Evolutionary conservation across 495 filamentous ascomycete genomes (phyloP).

Genomic region (Lasiosphaeria hispida): DNA sequence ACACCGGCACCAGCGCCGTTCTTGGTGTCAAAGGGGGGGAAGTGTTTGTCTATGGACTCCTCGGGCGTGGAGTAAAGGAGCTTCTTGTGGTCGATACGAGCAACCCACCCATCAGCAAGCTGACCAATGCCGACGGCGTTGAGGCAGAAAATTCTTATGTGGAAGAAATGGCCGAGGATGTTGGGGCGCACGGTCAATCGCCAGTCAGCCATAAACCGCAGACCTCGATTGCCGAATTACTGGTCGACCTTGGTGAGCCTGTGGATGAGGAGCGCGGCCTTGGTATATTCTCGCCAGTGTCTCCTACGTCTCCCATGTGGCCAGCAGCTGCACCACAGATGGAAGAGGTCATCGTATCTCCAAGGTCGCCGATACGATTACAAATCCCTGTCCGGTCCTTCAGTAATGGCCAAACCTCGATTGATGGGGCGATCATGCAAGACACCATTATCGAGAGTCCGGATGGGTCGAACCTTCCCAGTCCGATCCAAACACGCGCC

Average conservation of each 20-base stretch:
- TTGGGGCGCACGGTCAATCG: too few species aligned
- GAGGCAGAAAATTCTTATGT: conserved; percentile 3
- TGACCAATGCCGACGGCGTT: conserved; percentile 19
- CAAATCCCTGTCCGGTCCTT: conserved; percentile 6
- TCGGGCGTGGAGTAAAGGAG: conserved; percentile 64
- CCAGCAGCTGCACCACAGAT: too few species aligned
- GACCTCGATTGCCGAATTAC: too few species aligned
- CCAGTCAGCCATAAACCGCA: too few species aligned
- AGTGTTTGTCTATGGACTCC: conserved; percentile 64
- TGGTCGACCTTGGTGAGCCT: too few species aligned
- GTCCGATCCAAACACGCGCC: neutral
- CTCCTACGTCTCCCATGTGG: too few species aligned
- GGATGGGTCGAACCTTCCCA: neutral
- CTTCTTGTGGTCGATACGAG: conserved; percentile 63
- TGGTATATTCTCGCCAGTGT: too few species aligned
- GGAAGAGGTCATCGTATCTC: too few species aligned
- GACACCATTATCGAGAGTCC: conserved; percentile 21
- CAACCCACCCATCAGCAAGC: conserved; percentile 24
- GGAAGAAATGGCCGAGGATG: neutral
- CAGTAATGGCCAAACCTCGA: conserved; percentile 6
- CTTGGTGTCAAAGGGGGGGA: conserved; percentile 68
- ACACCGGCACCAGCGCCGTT: conserved; percentile 84
- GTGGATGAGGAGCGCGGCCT: too few species aligned
- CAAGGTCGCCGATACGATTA: too few species aligned
- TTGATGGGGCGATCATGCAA: conserved; percentile 23